These are phyloP conservation scores for Ilyonectria destructans DNA, from an alignment of 2,329 filamentous ascomycete genomes.

Conservation along the genomic window DNA sequence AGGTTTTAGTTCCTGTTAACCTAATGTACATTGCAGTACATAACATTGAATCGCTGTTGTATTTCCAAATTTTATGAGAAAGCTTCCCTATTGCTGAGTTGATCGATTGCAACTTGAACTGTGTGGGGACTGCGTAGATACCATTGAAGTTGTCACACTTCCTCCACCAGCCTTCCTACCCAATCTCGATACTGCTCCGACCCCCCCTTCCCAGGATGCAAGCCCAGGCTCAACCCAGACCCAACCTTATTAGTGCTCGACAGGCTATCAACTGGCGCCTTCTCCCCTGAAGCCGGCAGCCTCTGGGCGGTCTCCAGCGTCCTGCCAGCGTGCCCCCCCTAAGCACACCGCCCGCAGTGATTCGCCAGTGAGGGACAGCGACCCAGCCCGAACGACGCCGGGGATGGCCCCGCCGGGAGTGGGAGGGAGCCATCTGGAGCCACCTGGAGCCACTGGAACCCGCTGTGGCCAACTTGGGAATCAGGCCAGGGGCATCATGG, in stretches of 20 bases:
- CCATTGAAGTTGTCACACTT: no score
- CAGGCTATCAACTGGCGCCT: slow-evolving; percentile 25
- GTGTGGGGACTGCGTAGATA: no score
- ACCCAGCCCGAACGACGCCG: slow-evolving; percentile 45
- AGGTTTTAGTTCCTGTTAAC: no score
- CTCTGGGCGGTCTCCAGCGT: slow-evolving; percentile 16
- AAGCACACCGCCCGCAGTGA: slow-evolving; percentile 31
- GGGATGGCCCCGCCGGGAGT: slow-evolving; percentile 22
- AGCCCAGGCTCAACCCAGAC: slow-evolving; percentile 27
- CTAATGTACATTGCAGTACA: no score
- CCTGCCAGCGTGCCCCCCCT: slow-evolving; percentile 11
- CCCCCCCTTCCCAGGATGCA: slow-evolving; percentile 30
- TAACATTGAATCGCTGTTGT: no score
- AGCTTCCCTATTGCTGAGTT: no score
- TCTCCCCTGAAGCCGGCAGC: slow-evolving; percentile 45
- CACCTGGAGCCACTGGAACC: slow-evolving; percentile 12
- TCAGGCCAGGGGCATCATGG: background rate
- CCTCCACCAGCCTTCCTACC: slow-evolving; percentile 10
- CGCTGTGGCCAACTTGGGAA: background rate
- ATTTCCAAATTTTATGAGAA: no score
- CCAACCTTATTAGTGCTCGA: slow-evolving; percentile 26
- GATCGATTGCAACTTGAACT: no score
- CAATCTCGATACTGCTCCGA: slow-evolving; percentile 45
- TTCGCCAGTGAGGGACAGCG: slow-evolving; percentile 33
- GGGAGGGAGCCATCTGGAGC: slow-evolving; percentile 24